Conservation (phyloP, 441 rosid genomes). For the Pelargonium cotyledonis region DNA sequence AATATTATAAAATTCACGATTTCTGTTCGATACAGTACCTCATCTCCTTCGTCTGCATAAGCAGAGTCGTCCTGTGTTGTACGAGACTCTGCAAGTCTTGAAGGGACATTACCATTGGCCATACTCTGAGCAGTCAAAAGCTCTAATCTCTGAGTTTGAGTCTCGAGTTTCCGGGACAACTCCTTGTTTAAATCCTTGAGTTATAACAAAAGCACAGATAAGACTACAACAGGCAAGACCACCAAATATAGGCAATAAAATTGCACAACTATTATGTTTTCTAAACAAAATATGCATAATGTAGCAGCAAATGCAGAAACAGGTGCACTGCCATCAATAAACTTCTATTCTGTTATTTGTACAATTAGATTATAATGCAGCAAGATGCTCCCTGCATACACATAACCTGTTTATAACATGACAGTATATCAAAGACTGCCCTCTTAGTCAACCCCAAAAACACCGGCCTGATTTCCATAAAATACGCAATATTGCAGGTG, state of each 20-base stretch:
- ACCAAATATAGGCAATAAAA: not conserved
- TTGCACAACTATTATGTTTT: not conserved
- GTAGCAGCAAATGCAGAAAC: too few species aligned
- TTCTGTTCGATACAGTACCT: constrained; percentile 41
- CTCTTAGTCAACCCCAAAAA: too few species aligned
- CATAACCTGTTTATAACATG: too few species aligned
- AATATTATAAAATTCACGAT: too few species aligned
- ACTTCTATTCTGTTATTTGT: too few species aligned
- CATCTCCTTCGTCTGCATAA: constrained; percentile 97
- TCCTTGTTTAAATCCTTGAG: constrained; percentile 78
- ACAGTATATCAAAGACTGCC: too few species aligned
- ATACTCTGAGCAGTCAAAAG: constrained; percentile 80
- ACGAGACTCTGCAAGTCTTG: constrained; percentile 47
- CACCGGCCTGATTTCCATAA: too few species aligned
- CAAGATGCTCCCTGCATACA: too few species aligned
- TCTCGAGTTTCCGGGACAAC: constrained; percentile 74
- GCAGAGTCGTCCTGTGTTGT: constrained; percentile 43
- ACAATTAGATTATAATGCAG: too few species aligned
- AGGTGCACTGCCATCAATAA: too few species aligned
- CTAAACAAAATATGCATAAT: too few species aligned
- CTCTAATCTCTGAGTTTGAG: constrained; percentile 90
- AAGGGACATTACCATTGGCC: constrained; percentile 43
- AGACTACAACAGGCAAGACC: not conserved
- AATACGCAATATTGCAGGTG: too few species aligned
- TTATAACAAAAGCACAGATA: constrained; percentile 16